Evolutionary conservation across 1,139 yeast species (phyloP).

Genomic region (Taphrina deformans): DNA sequence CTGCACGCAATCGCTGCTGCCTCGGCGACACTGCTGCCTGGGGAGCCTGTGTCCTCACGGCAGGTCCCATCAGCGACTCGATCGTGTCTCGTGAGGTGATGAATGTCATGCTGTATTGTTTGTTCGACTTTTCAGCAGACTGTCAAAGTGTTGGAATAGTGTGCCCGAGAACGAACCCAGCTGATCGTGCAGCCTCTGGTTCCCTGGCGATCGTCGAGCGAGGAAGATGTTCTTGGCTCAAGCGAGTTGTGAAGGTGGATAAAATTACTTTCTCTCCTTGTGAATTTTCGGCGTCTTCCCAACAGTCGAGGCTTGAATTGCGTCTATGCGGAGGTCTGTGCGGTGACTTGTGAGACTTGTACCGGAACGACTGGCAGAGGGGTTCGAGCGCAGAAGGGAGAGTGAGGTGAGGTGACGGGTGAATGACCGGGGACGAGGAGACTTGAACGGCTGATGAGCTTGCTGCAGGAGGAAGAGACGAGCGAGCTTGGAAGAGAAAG

Average conservation of each 20-base stretch:
- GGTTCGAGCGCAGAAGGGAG: too few species aligned
- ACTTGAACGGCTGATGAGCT: too few species aligned
- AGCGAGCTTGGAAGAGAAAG: background rate
- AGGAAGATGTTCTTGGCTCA: background rate
- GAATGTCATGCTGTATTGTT: conserved; percentile 2
- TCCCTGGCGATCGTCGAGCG: background rate
- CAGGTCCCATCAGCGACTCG: conserved; percentile 31
- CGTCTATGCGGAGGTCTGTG: too few species aligned
- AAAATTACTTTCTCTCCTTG: too few species aligned
- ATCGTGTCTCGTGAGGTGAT: conserved; percentile 18
- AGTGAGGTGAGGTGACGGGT: too few species aligned
- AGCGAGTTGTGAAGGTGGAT: too few species aligned
- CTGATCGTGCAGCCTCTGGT: background rate
- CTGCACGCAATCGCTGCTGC: conserved; percentile 14
- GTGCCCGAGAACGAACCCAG: background rate
- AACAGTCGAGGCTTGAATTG: too few species aligned
- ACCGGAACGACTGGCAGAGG: too few species aligned
- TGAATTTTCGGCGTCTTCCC: too few species aligned
- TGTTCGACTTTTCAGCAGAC: background rate
- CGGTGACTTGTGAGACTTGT: too few species aligned
- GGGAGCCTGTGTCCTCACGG: conserved; percentile 17
- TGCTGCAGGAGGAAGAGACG: too few species aligned
- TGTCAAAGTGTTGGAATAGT: background rate
- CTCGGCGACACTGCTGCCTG: conserved; percentile 3
- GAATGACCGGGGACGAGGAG: too few species aligned